These are phyloP conservation scores for Sungouiozyma intestinalis DNA, from an alignment of 805 yeast species.

Conservation along the genomic window DNA sequence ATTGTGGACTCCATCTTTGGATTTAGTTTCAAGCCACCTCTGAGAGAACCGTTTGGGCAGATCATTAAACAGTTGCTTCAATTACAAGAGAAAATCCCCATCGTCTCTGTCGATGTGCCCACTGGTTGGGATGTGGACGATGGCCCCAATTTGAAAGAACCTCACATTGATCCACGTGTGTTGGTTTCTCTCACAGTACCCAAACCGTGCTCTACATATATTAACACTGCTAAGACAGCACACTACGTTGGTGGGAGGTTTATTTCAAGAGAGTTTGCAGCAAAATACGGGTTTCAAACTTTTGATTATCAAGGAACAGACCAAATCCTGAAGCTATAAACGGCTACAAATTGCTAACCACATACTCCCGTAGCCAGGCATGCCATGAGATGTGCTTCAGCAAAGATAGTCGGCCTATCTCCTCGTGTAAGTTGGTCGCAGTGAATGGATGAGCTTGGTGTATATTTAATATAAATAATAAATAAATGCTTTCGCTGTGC, in stretches of 20 bases:
- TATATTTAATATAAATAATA: too few species aligned
- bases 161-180: conserved; percentile 46
- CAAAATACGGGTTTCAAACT: conserved; percentile 58
- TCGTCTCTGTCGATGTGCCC: conserved; percentile 82
- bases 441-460: too few species aligned
- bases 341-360: neutral
- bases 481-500: too few species aligned
- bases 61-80: conserved; percentile 34
- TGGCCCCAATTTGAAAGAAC: conserved; percentile 48
- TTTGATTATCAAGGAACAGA: conserved; percentile 50
- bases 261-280: conserved; percentile 54
- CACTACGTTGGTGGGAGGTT: conserved; percentile 93
- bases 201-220: conserved; percentile 64
- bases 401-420: too few species aligned
- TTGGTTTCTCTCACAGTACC: conserved; percentile 88
- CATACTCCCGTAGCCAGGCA: too few species aligned
- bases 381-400: too few species aligned
- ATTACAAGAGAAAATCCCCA: conserved; percentile 35
- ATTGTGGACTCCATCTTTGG: conserved; percentile 85
- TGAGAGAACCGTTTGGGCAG: conserved; percentile 62
- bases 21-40: conserved; percentile 83
- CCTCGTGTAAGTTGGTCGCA: too few species aligned
- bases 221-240: conserved; percentile 31
- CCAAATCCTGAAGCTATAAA: conserved; percentile 37
- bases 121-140: conserved; percentile 95